Conservation (phyloP, 192 early-diverging fungal species). For the Backusella mclennaniae region DNA sequence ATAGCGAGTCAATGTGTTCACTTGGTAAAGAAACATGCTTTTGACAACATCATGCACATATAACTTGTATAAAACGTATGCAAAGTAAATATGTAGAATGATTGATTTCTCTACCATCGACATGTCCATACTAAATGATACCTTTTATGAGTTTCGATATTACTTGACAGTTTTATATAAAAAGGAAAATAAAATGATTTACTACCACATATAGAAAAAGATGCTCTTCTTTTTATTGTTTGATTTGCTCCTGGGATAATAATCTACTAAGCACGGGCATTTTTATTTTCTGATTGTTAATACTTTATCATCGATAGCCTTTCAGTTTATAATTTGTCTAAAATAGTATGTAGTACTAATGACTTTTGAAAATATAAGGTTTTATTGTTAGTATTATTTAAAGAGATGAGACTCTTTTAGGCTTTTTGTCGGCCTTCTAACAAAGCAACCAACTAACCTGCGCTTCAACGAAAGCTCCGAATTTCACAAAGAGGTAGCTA, state of each 20-base stretch:
- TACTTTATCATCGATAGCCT: background rate
- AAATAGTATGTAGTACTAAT: background rate
- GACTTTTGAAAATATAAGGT: background rate
- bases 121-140: background rate
- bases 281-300: background rate
- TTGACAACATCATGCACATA: background rate
- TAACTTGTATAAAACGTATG: background rate
- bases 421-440: background rate
- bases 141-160: no score
- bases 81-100: no score
- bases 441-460: background rate
- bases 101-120: background rate
- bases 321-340: background rate
- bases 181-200: no score
- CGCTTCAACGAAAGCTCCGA: background rate
- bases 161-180: no score
- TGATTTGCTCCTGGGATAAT: background rate
- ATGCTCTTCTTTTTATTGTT: background rate
- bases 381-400: background rate
- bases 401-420: slow-evolving; percentile 1
- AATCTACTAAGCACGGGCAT: background rate
- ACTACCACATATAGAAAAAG: no score
- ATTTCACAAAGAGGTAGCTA: slow-evolving; percentile 2
- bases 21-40: background rate
- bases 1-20: background rate